Base-by-base conservation (phyloP, 225 moss, liverwort and hornwort genomes). In the Thuidium tamariscinum region DNA sequence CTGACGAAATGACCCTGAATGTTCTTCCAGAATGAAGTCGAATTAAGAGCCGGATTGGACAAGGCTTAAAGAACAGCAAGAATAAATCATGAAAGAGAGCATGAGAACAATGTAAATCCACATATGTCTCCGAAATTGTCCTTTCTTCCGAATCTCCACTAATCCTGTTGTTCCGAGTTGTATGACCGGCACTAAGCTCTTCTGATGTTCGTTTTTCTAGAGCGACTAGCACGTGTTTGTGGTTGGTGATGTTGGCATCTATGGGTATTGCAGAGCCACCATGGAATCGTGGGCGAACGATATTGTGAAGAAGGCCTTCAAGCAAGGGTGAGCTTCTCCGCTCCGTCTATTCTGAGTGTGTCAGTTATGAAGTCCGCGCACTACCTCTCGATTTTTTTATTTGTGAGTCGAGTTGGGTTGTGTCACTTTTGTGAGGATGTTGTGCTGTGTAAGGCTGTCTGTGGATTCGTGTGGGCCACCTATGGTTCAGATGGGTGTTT, bases 251-350 rank as follows among this genome's bases (percentile, higher is more conserved):
- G 79, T 25, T 64, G 46, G 36, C 83, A 65, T 63, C 16, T 49
- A 15, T 72, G 83, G 30, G 44, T 77, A 60, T 66, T 65, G 77
- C 88, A 92, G 92, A 86, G 81, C 67, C 86, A 44, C 62, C n/a
- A 94, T 94, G 93, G 92, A 94, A 89, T 89, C 91, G 36, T 94
- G 93, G 93, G 93, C 93, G 77, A 90, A 90, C 69, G 93, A 92
- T 83, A 92, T 94, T 49, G 93, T 94, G 85, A 94, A 94, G 83
- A 94, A 94, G 79, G 93, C 93, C 41, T 94, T 94, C 27, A 92
- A 92, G 85, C 91, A 94, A 85, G 93, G 92, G 92, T 93, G 41
- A 74, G 86, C 23, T 88, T 48, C 75, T 85, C 51, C 61, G 56
- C 88, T 34, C 48, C 71, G 69, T 90, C 77, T 21, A 56, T 44